Conservation (phyloP, 208 protist genomes). For the Crithidia bombi region DNA sequence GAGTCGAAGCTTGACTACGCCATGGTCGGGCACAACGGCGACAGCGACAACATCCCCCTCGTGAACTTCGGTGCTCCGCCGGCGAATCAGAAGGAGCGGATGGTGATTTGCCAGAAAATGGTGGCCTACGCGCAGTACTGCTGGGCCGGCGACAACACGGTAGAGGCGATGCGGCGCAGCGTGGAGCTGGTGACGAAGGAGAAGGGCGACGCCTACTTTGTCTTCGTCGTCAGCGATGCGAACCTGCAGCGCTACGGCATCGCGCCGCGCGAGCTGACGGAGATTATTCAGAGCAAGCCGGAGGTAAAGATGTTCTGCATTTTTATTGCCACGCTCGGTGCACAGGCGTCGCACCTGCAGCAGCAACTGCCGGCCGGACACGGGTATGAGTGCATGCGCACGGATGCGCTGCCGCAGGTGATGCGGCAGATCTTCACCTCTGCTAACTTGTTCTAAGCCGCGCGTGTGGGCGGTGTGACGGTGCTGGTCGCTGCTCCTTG, state of each 20-base stretch:
- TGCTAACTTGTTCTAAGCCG: slow-evolving; percentile 68
- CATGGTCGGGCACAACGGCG: slow-evolving; percentile 91
- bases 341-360: slow-evolving; percentile 79
- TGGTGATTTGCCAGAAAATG: slow-evolving; percentile 90
- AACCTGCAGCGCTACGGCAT: slow-evolving; percentile 95
- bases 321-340: slow-evolving; percentile 89
- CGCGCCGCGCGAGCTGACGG: slow-evolving; percentile 60
- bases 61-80: slow-evolving; percentile 74
- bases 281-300: slow-evolving; percentile 67
- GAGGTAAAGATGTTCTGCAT: slow-evolving; percentile 92
- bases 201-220: slow-evolving; percentile 92
- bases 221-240: slow-evolving; percentile 95
- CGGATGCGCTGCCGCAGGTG: slow-evolving; percentile 80
- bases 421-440: slow-evolving; percentile 90
- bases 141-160: slow-evolving; percentile 92
- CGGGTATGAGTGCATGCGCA: slow-evolving; percentile 90
- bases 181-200: slow-evolving; percentile 74
- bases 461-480: too few species aligned
- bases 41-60: slow-evolving; percentile 79
- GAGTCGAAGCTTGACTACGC: slow-evolving; percentile 90
- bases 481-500: background rate
- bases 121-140: slow-evolving; percentile 94
- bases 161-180: slow-evolving; percentile 83
- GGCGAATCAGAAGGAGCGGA: slow-evolving; percentile 73
- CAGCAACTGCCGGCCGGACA: slow-evolving; percentile 80